Base-by-base conservation (phyloP, 352 stramenopile species). In the Phytophthora vignae region DNA sequence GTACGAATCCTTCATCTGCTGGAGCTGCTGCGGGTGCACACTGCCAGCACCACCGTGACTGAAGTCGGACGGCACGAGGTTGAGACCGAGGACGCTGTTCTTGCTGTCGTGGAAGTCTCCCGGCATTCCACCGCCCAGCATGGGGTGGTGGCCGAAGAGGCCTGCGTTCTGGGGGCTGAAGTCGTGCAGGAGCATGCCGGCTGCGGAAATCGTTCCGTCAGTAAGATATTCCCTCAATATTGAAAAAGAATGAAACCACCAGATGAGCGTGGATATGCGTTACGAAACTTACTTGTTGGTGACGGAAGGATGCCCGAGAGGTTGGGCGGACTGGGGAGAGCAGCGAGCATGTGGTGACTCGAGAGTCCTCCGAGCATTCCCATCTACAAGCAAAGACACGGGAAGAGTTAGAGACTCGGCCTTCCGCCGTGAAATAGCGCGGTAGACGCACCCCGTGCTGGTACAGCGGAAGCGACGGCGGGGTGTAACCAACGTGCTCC, bases 161-260 rank as follows among this genome's bases (percentile, higher is more conserved):
- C 76, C 73, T 31, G 64, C 77, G 57, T 85, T 83, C 60, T 90
- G 84, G 1, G 85, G 82, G 31, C 85, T 94, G 67, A 94, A 93
- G 8, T 94, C 87, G 52, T 94, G 85, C 29, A 94, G 73, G 10
- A 94, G 74, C 87, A 94, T 93, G 38, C 79, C 89, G 1, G 87
- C 85, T 88, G 38, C 19, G 60, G 54, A 40, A 76, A 64, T 9
- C 2, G 15, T 25, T 42, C 50, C 10, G 57, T 78, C 29, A 78
- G 56, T 53, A 70, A 48, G 27, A 14, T 49, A n/a, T 56, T 71
- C 29, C 44, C 12, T 25, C 22, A 25, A 2, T 25, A 25, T 25
- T 2, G n/a, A 33, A 21, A n/a, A 48, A n/a, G 27, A 4, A 44
- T 19, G 19, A 59, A 38, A 38, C 17, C 12, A 27, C 38, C 36